These are phyloP conservation scores for Teratosphaeria pseudoeucalypti DNA, from an alignment of 2,329 filamentous ascomycete genomes.

Conservation along the genomic window DNA sequence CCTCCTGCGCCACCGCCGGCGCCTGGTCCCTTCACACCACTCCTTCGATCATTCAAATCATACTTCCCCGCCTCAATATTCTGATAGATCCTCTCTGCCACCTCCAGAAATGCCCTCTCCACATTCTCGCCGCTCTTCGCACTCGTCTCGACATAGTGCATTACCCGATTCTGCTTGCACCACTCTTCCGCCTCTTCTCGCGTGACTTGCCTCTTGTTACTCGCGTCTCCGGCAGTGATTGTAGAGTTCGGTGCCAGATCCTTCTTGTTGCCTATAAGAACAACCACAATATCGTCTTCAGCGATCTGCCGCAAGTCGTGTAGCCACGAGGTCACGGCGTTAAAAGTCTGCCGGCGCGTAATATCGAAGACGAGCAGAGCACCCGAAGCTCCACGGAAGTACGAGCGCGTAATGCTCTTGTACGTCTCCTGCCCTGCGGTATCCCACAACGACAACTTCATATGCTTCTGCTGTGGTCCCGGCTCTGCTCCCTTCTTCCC, in stretches of 20 bases:
- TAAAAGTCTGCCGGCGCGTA: constrained; percentile 71
- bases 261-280: constrained; percentile 90
- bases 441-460: constrained; percentile 93
- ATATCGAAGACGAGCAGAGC: constrained; percentile 92
- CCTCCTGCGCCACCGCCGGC: constrained; percentile 36
- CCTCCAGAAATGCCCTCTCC: constrained; percentile 83
- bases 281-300: constrained; percentile 87
- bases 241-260: constrained; percentile 55
- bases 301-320: constrained; percentile 89
- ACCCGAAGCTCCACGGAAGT: constrained; percentile 73
- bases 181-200: constrained; percentile 77
- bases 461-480: constrained; percentile 53
- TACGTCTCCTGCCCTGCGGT: constrained; percentile 96
- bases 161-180: constrained; percentile 74
- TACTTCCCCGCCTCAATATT: constrained; percentile 95
- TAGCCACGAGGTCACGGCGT: constrained; percentile 85
- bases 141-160: constrained; percentile 91
- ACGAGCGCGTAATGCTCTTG: constrained; percentile 88
- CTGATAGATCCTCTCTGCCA: constrained; percentile 89
- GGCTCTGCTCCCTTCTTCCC: constrained; percentile 21
- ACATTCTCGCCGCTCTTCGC: constrained; percentile 94
- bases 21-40: constrained; percentile 68
- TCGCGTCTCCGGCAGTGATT: constrained; percentile 20
- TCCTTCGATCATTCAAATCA: constrained; percentile 84
- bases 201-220: constrained; percentile 68